Percentiles rank a stretch among this genome's conserved stretches.
phyloP scores from a whole-genome alignment of 116 monocot species.

The Dioscorea cayenensis region DNA sequence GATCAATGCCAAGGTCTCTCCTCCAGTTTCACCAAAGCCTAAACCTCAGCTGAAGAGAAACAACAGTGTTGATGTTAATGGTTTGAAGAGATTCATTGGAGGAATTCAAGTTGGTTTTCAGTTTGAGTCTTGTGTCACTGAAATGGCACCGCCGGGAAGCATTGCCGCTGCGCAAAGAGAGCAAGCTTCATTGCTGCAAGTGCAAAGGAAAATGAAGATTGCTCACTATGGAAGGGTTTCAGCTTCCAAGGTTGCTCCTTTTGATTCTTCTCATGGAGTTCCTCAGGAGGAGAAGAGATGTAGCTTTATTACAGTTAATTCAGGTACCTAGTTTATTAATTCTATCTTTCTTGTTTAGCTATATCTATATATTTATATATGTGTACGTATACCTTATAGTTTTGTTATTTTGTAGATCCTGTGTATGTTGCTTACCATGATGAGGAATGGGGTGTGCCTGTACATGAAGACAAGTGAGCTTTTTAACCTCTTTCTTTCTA shows the following conservation, averaged over 20 bases:
- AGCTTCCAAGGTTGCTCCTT: slow-evolving; percentile 12
- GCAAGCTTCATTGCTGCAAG: slow-evolving; percentile 45
- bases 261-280: slow-evolving; percentile 3
- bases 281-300: slow-evolving; percentile 71
- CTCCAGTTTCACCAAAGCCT: slow-evolving; percentile 25
- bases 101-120: background rate
- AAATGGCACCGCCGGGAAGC: slow-evolving; percentile 54
- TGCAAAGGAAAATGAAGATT: slow-evolving; percentile 66
- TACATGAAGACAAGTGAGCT: slow-evolving; percentile 77
- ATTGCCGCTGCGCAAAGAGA: slow-evolving; percentile 78
- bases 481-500: slow-evolving; percentile 6
- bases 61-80: slow-evolving; percentile 38
- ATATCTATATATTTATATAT: background rate
- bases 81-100: slow-evolving; percentile 26
- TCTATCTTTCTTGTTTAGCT: too few species aligned
- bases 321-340: slow-evolving; percentile 35
- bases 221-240: slow-evolving; percentile 71
- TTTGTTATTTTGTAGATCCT: slow-evolving; percentile 41
- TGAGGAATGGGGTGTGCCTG: slow-evolving; percentile 87
- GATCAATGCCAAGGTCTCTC: slow-evolving; percentile 4
- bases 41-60: slow-evolving; percentile 20
- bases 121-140: background rate
- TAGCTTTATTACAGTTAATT: slow-evolving; percentile 74
- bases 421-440: slow-evolving; percentile 87
- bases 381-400: background rate